Evolutionary conservation across 192 early-diverging fungal species (phyloP).

Genomic region (Linderina pennispora): DNA sequence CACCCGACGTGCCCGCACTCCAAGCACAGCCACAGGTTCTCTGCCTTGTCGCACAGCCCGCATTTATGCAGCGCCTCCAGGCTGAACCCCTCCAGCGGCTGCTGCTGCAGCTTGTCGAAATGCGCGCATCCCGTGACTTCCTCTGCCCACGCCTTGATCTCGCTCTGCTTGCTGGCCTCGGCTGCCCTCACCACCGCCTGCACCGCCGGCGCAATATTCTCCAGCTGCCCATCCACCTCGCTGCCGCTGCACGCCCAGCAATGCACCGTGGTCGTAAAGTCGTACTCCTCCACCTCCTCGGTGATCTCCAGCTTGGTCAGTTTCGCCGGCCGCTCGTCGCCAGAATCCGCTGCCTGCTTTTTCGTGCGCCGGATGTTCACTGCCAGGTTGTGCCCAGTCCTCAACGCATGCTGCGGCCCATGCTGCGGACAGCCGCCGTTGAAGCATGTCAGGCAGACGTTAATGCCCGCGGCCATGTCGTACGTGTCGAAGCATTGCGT

Average conservation of each 20-base stretch:
- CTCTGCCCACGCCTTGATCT: slow-evolving; percentile 93
- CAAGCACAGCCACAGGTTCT: slow-evolving; percentile 96
- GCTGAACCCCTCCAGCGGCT: slow-evolving; percentile 16
- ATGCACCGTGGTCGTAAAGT: slow-evolving; percentile 63
- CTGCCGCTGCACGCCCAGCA: slow-evolving; percentile 71
- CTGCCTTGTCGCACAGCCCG: slow-evolving; percentile 69
- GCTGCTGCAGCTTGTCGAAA: slow-evolving; percentile 63
- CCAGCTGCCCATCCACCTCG: slow-evolving; percentile 51
- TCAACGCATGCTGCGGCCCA: slow-evolving; percentile 66
- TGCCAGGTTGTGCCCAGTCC: slow-evolving; percentile 68
- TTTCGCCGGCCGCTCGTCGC: slow-evolving; percentile 51
- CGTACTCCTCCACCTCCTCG: slow-evolving; percentile 68
- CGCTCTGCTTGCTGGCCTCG: slow-evolving; percentile 77
- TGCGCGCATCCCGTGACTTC: slow-evolving; percentile 79
- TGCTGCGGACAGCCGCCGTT: slow-evolving; percentile 88
- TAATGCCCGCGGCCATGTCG: slow-evolving; percentile 70
- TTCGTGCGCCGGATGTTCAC: slow-evolving; percentile 75
- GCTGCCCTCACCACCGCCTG: slow-evolving; percentile 64
- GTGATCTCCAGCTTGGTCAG: slow-evolving; percentile 91
- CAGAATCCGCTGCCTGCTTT: slow-evolving; percentile 15
- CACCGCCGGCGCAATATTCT: slow-evolving; percentile 12
- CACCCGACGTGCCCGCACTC: slow-evolving; percentile 91
- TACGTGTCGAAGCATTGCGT: slow-evolving; percentile 85
- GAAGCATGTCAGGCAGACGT: slow-evolving; percentile 93
- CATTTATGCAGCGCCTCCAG: slow-evolving; percentile 36